phyloP scores from a whole-genome alignment of 495 filamentous ascomycete genomes.

The Aspergillus ellipticus region DNA sequence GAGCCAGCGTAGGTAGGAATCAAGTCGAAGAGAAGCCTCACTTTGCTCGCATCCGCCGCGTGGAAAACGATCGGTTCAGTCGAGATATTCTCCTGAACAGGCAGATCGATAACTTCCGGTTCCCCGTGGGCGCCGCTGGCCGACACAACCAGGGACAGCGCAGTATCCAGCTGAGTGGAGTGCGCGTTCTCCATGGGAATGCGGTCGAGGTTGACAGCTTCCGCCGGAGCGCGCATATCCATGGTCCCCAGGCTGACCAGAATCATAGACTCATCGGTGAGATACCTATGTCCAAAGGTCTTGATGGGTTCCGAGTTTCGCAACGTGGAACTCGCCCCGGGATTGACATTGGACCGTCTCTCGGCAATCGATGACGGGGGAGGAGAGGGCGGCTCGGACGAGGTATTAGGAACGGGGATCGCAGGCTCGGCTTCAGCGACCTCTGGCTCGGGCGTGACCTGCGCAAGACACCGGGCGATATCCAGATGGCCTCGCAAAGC shows the following conservation, averaged over 20 bases:
- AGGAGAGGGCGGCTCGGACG: conserved; percentile 46
- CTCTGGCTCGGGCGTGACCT: conserved; percentile 42
- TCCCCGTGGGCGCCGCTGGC: conserved; percentile 83
- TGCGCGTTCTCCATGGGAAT: conserved; percentile 86
- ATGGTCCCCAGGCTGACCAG: conserved; percentile 90
- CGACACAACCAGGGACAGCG: conserved; percentile 87
- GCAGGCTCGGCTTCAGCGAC: conserved; percentile 32
- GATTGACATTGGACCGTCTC: conserved; percentile 43
- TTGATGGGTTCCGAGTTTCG: conserved; percentile 72
- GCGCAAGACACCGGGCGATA: conserved; percentile 66
- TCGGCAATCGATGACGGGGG: conserved; percentile 50
- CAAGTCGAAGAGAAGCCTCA: conserved; percentile 90
- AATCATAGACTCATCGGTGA: conserved; percentile 83
- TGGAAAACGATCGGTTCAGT: conserved; percentile 91
- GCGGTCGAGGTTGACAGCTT: conserved; percentile 82
- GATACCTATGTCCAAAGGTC: conserved; percentile 92
- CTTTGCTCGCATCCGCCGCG: conserved; percentile 69
- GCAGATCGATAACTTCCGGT: conserved; percentile 83
- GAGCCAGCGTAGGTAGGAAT: conserved; percentile 96
- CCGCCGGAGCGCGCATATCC: conserved; percentile 77
- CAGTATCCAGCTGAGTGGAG: conserved; percentile 88
- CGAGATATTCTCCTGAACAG: conserved; percentile 87
- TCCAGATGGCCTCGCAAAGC: conserved; percentile 79
- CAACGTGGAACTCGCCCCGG: conserved; percentile 29
- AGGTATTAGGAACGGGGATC: conserved; percentile 30